Percentiles rank a stretch among this genome's conserved stretches.
Conservation (phyloP, 1,139 yeast species). For the Kurtzmaniella quercitrusa region DNA sequence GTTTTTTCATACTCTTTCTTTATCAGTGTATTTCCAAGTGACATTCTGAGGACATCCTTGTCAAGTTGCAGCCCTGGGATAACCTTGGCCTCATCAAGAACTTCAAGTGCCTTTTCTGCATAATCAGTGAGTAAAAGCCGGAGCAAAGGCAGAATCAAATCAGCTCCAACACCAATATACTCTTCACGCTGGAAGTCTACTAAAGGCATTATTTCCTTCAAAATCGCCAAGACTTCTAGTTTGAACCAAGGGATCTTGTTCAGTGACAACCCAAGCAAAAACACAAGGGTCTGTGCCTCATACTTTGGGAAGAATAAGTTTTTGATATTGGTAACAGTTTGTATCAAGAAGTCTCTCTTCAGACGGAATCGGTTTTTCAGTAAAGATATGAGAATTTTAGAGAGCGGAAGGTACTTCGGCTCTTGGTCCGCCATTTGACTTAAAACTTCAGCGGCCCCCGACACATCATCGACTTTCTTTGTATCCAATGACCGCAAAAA, state of each 20-base stretch:
- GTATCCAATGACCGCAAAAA: slow-evolving; percentile 74
- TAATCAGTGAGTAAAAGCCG: slow-evolving; percentile 79
- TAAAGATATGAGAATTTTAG: slow-evolving; percentile 73
- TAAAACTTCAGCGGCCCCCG: slow-evolving; percentile 55
- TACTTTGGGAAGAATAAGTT: slow-evolving; percentile 68
- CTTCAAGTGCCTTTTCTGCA: slow-evolving; percentile 86
- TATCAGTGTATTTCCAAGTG: slow-evolving; percentile 76
- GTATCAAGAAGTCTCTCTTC: slow-evolving; percentile 82
- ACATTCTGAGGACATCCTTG: slow-evolving; percentile 85
- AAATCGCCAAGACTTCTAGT: slow-evolving; percentile 68
- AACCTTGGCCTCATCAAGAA: slow-evolving; percentile 76
- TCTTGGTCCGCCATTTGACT: slow-evolving; percentile 61
- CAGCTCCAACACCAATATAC: slow-evolving; percentile 91
- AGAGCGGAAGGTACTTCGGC: slow-evolving; percentile 39
- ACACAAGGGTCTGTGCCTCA: slow-evolving; percentile 71
- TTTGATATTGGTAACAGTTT: slow-evolving; percentile 66
- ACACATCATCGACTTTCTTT: slow-evolving; percentile 49
- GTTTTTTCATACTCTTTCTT: slow-evolving; percentile 81
- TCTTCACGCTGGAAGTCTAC: slow-evolving; percentile 77
- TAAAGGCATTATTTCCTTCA: slow-evolving; percentile 70
- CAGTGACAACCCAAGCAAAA: slow-evolving; percentile 72
- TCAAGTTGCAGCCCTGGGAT: slow-evolving; percentile 92
- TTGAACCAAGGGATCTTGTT: slow-evolving; percentile 79
- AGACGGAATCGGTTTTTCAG: slow-evolving; percentile 79
- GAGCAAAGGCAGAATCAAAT: slow-evolving; percentile 82